phyloP scores from a whole-genome alignment of 495 filamentous ascomycete species.

The Aspergillus carlsbadensis region DNA sequence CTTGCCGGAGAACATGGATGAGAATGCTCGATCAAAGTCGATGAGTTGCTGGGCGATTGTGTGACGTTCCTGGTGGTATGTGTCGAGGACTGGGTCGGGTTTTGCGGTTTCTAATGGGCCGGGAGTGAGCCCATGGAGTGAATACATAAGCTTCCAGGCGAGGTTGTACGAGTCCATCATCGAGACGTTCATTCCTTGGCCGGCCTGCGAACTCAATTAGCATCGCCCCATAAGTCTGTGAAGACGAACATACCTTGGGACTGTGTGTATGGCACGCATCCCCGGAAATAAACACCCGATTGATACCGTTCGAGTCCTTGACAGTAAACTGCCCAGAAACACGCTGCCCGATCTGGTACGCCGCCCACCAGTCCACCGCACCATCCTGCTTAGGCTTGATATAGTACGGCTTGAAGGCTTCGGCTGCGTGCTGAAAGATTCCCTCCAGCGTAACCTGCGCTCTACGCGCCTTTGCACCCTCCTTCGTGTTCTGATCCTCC shows the following conservation, averaged over 20 bases:
- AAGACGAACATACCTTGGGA: slow-evolving; percentile 54
- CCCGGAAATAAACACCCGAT: slow-evolving; percentile 65
- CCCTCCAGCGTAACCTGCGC: slow-evolving; percentile 40
- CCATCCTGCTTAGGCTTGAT: slow-evolving; percentile 39
- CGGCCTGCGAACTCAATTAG: slow-evolving; percentile 54
- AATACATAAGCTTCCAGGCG: slow-evolving; percentile 78
- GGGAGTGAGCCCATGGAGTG: slow-evolving; percentile 60
- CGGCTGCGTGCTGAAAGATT: slow-evolving; percentile 41
- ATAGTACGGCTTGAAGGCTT: slow-evolving; percentile 47
- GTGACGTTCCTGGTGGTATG: slow-evolving; percentile 69
- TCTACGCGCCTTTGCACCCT: slow-evolving; percentile 32
- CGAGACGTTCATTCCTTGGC: slow-evolving; percentile 87
- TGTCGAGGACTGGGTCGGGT: slow-evolving; percentile 56
- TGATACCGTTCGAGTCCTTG: slow-evolving; percentile 45
- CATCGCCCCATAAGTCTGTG: background rate
- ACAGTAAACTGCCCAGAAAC: slow-evolving; percentile 65
- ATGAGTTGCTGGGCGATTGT: slow-evolving; percentile 72
- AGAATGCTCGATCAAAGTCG: slow-evolving; percentile 64
- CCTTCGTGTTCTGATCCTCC: slow-evolving; percentile 20
- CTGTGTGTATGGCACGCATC: slow-evolving; percentile 63
- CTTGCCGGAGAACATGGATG: slow-evolving; percentile 49
- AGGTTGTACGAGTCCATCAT: slow-evolving; percentile 83
- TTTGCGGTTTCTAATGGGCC: slow-evolving; percentile 28
- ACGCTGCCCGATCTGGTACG: slow-evolving; percentile 69
- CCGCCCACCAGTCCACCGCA: slow-evolving; percentile 63